A percentile compares a stretch with the other conserved stretches of the same genome.
Evolutionary conservation across 345 rosid species (phyloP).

Genomic region (Euclidium syriacum): DNA sequence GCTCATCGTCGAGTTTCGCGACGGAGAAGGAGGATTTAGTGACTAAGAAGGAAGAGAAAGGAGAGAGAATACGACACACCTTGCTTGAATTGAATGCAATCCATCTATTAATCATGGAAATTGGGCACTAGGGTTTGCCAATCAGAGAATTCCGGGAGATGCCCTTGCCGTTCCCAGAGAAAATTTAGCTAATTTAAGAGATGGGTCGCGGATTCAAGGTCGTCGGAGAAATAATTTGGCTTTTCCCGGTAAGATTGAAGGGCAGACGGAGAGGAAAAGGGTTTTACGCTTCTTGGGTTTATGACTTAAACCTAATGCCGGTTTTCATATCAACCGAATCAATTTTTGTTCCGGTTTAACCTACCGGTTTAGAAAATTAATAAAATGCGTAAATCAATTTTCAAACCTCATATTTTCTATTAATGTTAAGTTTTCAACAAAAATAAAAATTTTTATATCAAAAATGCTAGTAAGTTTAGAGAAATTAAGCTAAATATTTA

Average conservation of each 20-base stretch:
- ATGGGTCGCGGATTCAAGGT: not conserved
- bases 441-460: no score
- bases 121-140: not conserved
- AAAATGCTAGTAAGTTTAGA: no score
- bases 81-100: constrained; percentile 21
- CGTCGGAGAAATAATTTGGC: not conserved
- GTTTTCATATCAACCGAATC: not conserved
- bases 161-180: not conserved
- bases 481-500: no score
- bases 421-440: no score
- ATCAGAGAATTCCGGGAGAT: not conserved
- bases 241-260: constrained; percentile 30
- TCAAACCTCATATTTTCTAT: no score
- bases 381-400: no score
- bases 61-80: constrained; percentile 16
- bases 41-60: constrained; percentile 30
- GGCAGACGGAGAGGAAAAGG: not conserved
- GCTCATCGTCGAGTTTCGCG: constrained; percentile 32
- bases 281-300: constrained; percentile 12
- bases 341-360: not conserved
- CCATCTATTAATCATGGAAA: constrained; percentile 47
- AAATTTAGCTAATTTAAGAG: not conserved
- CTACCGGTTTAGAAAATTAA: not conserved
- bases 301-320: not conserved
- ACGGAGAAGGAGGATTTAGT: constrained; percentile 35